A percentile compares a stretch with the other conserved stretches of the same genome.
Conservation (phyloP, 2,329 filamentous ascomycete genomes). For the Trichoderma oligosporum region DNA sequence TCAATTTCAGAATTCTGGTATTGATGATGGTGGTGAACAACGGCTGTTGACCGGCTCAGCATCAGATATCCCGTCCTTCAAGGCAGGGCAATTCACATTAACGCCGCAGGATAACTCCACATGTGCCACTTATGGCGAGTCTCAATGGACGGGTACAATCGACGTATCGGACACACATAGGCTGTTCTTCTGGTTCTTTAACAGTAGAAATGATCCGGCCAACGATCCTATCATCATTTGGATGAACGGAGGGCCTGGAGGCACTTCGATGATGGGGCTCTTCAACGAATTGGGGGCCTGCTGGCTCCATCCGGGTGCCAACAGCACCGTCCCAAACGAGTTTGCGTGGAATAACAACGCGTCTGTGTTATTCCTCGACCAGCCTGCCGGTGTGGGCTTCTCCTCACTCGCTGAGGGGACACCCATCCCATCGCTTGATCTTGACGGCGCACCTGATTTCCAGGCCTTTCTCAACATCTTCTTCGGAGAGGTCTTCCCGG, state of each 20-base stretch:
- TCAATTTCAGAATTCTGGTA: not conserved
- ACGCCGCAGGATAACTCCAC: conserved; percentile 18
- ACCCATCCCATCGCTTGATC: conserved; percentile 35
- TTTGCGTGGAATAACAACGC: conserved; percentile 27
- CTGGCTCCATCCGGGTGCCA: conserved; percentile 12
- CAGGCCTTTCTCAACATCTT: conserved; percentile 48
- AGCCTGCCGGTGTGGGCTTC: conserved; percentile 58
- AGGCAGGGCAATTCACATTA: conserved; percentile 19
- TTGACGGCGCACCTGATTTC: conserved; percentile 45
- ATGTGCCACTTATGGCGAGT: conserved; percentile 21
- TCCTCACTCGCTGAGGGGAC: conserved; percentile 38
- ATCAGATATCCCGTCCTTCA: conserved; percentile 7
- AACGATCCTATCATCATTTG: conserved; percentile 45
- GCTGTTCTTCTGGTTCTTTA: conserved; percentile 30
- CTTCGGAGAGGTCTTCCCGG: conserved; percentile 41
- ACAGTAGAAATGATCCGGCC: conserved; percentile 25
- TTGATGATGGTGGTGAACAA: not conserved
- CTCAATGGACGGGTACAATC: conserved; percentile 25
- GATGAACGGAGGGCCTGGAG: conserved; percentile 34
- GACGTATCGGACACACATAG: conserved; percentile 21
- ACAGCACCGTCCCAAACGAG: conserved; percentile 17
- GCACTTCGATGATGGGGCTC: conserved; percentile 19
- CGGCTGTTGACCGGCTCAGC: not conserved
- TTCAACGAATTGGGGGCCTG: conserved; percentile 23
- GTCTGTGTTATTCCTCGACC: conserved; percentile 43